Conservation (phyloP, 2,329 filamentous ascomycete genomes). For the Penicillium sp. region DNA sequence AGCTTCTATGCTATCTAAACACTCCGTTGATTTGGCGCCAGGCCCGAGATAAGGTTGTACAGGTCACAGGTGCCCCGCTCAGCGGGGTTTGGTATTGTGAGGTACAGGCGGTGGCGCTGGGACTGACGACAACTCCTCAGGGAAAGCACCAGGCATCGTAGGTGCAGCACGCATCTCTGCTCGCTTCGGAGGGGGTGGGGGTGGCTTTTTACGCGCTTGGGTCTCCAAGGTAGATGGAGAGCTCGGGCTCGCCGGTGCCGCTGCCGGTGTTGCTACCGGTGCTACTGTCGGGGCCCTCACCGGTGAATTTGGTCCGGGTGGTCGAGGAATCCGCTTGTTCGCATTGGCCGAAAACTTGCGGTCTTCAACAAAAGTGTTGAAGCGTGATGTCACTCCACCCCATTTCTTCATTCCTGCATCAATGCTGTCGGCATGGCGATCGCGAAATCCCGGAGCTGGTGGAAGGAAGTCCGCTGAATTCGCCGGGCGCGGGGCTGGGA, state of each 20-base stretch:
- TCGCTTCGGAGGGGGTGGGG: constrained; percentile 61
- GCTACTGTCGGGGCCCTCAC: constrained; percentile 14
- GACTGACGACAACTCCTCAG: constrained; percentile 26
- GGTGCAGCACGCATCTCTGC: constrained; percentile 46
- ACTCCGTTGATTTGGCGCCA: neutral
- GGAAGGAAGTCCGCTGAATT: constrained; percentile 52
- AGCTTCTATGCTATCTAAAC: neutral
- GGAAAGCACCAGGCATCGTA: constrained; percentile 11
- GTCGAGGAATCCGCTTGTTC: constrained; percentile 28
- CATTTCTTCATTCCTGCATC: constrained; percentile 60
- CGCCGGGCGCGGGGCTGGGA: constrained; percentile 59
- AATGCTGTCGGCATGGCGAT: constrained; percentile 67
- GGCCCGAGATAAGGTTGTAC: neutral
- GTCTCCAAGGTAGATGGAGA: constrained; percentile 21
- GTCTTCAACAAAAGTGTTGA: constrained; percentile 50
- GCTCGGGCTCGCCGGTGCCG: neutral
- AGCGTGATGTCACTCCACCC: constrained; percentile 43
- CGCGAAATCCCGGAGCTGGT: constrained; percentile 60
- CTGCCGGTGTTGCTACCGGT: constrained; percentile 21
- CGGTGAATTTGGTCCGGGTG: constrained; percentile 22
- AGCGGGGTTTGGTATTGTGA: constrained; percentile 57
- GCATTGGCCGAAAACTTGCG: constrained; percentile 31
- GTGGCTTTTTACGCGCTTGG: constrained; percentile 48
- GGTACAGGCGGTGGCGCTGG: constrained; percentile 57
- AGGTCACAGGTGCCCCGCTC: constrained; percentile 25